phyloP scores from a whole-genome alignment of 2,329 filamentous ascomycete species.

The Fusarium newnesense region DNA sequence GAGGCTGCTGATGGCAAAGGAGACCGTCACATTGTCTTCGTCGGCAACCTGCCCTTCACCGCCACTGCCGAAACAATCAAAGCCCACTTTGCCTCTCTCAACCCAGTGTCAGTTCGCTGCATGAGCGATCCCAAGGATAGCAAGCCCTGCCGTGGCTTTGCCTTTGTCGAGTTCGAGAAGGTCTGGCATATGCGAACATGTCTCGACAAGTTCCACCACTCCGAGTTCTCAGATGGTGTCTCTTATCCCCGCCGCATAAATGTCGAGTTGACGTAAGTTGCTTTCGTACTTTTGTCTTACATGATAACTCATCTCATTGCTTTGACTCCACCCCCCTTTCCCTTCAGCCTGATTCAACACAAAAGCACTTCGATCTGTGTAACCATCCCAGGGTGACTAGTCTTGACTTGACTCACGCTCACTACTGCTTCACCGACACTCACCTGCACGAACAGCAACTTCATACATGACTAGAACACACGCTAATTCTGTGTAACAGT shows the following conservation, averaged over 20 bases:
- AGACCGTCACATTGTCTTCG: conserved; percentile 49
- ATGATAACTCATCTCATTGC: not conserved
- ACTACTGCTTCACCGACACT: conserved; percentile 9
- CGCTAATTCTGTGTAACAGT: conserved; percentile 54
- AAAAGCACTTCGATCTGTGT: conserved; percentile 7
- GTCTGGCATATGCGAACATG: conserved; percentile 94
- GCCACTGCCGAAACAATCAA: conserved; percentile 76
- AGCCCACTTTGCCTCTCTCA: conserved; percentile 81
- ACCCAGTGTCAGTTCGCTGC: conserved; percentile 65
- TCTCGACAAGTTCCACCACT: conserved; percentile 90
- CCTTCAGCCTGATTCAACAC: conserved; percentile 5
- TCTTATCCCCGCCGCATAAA: conserved; percentile 80
- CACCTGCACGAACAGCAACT: conserved; percentile 9
- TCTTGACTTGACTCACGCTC: conserved; percentile 8
- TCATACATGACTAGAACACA: not conserved
- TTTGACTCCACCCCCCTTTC: not conserved
- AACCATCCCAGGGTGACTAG: not conserved
- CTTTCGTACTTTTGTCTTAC: conserved; percentile 8
- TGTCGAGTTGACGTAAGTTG: conserved; percentile 84
- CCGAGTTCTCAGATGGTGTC: conserved; percentile 70
- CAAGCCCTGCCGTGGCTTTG: conserved; percentile 76
- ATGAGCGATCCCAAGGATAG: conserved; percentile 73
- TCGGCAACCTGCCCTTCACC: conserved; percentile 87
- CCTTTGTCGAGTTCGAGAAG: conserved; percentile 88
- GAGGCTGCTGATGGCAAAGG: conserved; percentile 36